Base-by-base conservation (phyloP, 371 early-diverging fungal genomes). In the Furculomyces boomerangus region DNA sequence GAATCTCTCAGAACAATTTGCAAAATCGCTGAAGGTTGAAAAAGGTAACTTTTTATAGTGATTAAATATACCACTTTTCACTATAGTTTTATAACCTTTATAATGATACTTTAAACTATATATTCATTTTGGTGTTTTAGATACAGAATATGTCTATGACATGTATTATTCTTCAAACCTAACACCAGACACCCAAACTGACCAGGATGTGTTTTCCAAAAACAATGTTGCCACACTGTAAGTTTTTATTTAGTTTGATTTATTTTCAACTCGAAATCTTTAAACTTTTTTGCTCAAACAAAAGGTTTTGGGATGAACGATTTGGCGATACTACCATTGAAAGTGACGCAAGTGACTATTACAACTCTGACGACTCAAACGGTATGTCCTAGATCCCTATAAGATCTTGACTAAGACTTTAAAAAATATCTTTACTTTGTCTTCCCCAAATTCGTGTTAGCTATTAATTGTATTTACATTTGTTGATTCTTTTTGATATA, bases 71-170 rank as follows among this genome's bases (percentile, higher is more conserved):
- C n/a, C n/a, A n/a, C n/a, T n/a, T n/a, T n/a, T n/a, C n/a, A n/a
- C n/a, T n/a, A n/a, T n/a, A n/a, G n/a, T n/a, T n/a, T n/a, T n/a
- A n/a, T n/a, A n/a, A n/a, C n/a, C n/a, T n/a, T n/a, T n/a, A n/a
- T n/a, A n/a, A n/a, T n/a, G n/a, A n/a, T n/a, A n/a, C n/a, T n/a
- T n/a, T n/a, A n/a, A n/a, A n/a, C n/a, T n/a, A n/a, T n/a, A n/a
- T n/a, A n/a, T n/a, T n/a, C n/a, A n/a, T n/a, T n/a, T n/a, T n/a
- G n/a, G n/a, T n/a, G 45, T 8, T 22, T 13, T 14, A 13, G 52
- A 35, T 14, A 18, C 27, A 25, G 52, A 51, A 31, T 51, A 51
- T 51, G 52, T 51, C 18, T 51, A 51, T 35, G 52, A 51, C 26
- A 3, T 51, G 8, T 51, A 51, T 39, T 51, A 51, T 35, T 28